Evolutionary conservation across 2,329 filamentous ascomycete genomes (phyloP).

Genomic region (Colletotrichum tofieldiae): DNA sequence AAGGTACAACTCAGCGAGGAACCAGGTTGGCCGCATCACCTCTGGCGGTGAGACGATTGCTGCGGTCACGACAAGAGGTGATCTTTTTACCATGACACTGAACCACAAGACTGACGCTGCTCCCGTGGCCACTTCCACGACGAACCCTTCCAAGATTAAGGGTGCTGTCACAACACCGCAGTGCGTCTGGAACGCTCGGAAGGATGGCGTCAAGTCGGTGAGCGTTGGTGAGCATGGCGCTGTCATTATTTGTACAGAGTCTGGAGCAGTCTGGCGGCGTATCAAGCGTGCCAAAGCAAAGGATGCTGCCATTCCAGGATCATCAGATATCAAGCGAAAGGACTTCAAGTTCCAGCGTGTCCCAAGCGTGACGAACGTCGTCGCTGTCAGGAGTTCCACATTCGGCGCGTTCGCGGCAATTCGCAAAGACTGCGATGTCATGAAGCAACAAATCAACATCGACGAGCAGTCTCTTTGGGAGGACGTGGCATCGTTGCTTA

Average conservation of each 20-base stretch:
- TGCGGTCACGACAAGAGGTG: conserved; percentile 86
- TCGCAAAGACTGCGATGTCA: conserved; percentile 86
- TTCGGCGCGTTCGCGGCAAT: conserved; percentile 93
- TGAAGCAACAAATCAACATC: conserved; percentile 79
- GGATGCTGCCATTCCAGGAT: conserved; percentile 66
- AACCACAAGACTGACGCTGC: conserved; percentile 77
- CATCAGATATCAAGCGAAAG: conserved; percentile 76
- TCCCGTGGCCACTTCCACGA: conserved; percentile 80
- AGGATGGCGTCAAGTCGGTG: conserved; percentile 88
- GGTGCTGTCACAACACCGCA: conserved; percentile 84
- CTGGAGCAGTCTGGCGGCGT: conserved; percentile 93
- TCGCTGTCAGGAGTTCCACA: conserved; percentile 87
- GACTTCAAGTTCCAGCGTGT: conserved; percentile 97
- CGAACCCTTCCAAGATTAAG: conserved; percentile 92
- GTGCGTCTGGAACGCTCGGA: conserved; percentile 90
- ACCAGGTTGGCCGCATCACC: conserved; percentile 82
- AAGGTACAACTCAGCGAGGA: conserved; percentile 74
- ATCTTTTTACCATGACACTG: conserved; percentile 88
- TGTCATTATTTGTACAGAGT: conserved; percentile 93
- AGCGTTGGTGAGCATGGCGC: conserved; percentile 93
- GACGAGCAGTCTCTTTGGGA: conserved; percentile 80
- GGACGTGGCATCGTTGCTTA: conserved; percentile 79
- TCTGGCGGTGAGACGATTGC: conserved; percentile 94
- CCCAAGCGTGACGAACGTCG: conserved; percentile 87
- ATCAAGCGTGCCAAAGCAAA: conserved; percentile 88